Evolutionary conservation across 1,284 basidiomycete genomes (phyloP).

Genomic region (Peniophora sp.): DNA sequence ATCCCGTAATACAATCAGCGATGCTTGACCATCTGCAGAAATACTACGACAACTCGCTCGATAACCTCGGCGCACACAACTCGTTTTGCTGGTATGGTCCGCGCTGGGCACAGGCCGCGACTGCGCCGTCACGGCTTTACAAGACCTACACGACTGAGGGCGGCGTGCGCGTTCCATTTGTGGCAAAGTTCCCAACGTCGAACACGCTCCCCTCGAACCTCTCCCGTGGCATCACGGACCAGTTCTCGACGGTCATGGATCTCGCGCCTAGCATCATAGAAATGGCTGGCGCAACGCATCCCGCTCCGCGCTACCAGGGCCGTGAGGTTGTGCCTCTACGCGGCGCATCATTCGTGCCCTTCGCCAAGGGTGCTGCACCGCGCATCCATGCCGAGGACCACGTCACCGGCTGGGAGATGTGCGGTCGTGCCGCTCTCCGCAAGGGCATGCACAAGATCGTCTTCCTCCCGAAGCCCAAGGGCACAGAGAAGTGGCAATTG

Average conservation of each 20-base stretch:
- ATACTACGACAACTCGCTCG: conserved; percentile 15
- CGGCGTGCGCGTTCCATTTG: conserved; percentile 15
- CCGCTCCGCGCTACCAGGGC: conserved; percentile 7
- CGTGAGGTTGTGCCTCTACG: conserved; percentile 14
- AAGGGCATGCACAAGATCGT: conserved; percentile 11
- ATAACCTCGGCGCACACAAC: conserved; percentile 14
- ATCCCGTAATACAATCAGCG: conserved; percentile 9
- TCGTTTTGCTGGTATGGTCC: conserved; percentile 17
- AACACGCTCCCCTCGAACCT: conserved; percentile 6
- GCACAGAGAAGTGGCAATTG: conserved; percentile 14
- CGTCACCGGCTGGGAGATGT: conserved; percentile 14
- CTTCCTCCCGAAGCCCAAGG: conserved; percentile 11
- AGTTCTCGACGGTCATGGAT: conserved; percentile 17
- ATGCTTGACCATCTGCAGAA: conserved; percentile 10
- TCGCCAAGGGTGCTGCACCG: not conserved
- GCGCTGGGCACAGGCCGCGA: conserved; percentile 14
- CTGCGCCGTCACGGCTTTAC: conserved; percentile 14
- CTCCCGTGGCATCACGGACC: not conserved
- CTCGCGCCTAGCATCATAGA: conserved; percentile 16
- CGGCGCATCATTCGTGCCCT: conserved; percentile 12
- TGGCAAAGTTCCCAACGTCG: conserved; percentile 12
- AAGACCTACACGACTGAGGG: conserved; percentile 16
- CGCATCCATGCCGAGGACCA: conserved; percentile 11
- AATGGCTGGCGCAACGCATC: conserved; percentile 8
- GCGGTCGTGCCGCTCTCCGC: conserved; percentile 13